A percentile compares a stretch with the other conserved stretches of the same genome.
These are phyloP conservation scores for Sarocladiaceae sp. DNA, from an alignment of 2,329 filamentous ascomycete species.

Conservation along the genomic window DNA sequence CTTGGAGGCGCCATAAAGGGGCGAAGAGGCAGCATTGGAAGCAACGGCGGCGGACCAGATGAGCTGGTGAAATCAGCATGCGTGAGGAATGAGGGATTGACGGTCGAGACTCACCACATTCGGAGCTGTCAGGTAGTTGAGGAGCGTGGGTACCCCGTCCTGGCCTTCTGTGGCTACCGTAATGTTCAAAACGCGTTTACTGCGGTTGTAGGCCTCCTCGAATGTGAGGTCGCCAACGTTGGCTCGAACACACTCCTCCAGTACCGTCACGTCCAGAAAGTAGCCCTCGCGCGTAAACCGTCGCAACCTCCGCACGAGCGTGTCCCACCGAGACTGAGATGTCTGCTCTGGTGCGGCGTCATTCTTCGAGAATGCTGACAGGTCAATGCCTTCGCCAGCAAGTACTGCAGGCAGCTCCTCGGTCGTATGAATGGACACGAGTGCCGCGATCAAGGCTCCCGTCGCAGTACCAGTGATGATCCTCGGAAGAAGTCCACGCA, in stretches of 20 bases:
- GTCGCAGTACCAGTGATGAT: constrained; percentile 91
- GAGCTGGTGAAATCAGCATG: constrained; percentile 40
- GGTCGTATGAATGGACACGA: constrained; percentile 82
- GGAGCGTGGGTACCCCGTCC: constrained; percentile 71
- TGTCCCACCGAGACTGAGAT: constrained; percentile 43
- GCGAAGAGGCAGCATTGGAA: constrained; percentile 61
- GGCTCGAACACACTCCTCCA: constrained; percentile 76
- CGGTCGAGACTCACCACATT: constrained; percentile 81
- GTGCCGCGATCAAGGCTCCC: constrained; percentile 79
- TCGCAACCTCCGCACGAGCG: constrained; percentile 57
- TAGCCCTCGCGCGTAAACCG: constrained; percentile 73
- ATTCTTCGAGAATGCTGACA: constrained; percentile 63
- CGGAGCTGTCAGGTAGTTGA: constrained; percentile 90
- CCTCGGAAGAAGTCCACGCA: constrained; percentile 73
- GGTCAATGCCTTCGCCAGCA: constrained; percentile 72
- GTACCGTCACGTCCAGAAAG: constrained; percentile 72
- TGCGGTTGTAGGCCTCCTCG: constrained; percentile 81
- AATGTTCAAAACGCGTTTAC: constrained; percentile 85
- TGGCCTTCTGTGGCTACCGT: constrained; percentile 73
- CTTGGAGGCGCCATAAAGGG: constrained; percentile 59
- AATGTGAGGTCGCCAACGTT: constrained; percentile 90
- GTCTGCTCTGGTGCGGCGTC: constrained; percentile 30
- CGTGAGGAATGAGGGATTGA: not conserved
- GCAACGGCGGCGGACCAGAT: constrained; percentile 76
- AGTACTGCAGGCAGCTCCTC: constrained; percentile 75